Percentiles rank a stretch among this genome's conserved stretches.
Conservation (phyloP, 2,329 filamentous ascomycete genomes). For the Fusarium sp. region DNA sequence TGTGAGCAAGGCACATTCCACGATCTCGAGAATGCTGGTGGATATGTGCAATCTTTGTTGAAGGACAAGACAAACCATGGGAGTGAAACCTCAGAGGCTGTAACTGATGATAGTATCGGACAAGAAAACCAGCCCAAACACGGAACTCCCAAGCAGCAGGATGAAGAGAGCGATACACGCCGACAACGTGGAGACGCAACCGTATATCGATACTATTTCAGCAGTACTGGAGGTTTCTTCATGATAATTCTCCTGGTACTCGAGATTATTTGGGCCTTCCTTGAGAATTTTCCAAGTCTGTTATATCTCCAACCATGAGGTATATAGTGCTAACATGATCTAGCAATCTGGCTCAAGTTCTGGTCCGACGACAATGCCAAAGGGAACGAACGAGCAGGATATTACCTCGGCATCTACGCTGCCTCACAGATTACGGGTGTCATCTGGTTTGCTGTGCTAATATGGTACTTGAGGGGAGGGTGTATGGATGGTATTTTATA, state of each 20-base stretch:
- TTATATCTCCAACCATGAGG: neutral
- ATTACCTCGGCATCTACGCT: slow-evolving; percentile 44
- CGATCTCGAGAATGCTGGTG: slow-evolving; percentile 8
- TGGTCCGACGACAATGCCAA: slow-evolving; percentile 42
- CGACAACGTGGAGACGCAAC: slow-evolving; percentile 46
- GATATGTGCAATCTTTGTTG: slow-evolving; percentile 20
- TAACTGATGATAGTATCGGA: neutral
- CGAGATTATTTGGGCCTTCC: slow-evolving; percentile 42
- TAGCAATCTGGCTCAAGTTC: slow-evolving; percentile 49
- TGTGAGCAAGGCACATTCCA: slow-evolving; percentile 50
- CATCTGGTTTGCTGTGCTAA: slow-evolving; percentile 35
- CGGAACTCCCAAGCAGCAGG: neutral
- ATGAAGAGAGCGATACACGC: slow-evolving; percentile 31
- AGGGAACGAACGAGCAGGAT: slow-evolving; percentile 6
- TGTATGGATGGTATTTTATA: fast-evolving
- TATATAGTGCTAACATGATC: neutral
- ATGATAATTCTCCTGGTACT: slow-evolving; percentile 36
- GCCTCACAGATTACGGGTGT: slow-evolving; percentile 38
- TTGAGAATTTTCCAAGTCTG: slow-evolving; percentile 47
- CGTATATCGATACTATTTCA: slow-evolving; percentile 46
- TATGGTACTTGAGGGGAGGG: slow-evolving; percentile 25
- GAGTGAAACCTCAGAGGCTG: too few relatives aligned
- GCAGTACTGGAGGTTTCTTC: slow-evolving; percentile 42
- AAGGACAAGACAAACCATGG: neutral
- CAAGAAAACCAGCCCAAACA: slow-evolving; percentile 8